Base-by-base conservation (phyloP, 257 asterid genomes). In the Solanum boliviense region DNA sequence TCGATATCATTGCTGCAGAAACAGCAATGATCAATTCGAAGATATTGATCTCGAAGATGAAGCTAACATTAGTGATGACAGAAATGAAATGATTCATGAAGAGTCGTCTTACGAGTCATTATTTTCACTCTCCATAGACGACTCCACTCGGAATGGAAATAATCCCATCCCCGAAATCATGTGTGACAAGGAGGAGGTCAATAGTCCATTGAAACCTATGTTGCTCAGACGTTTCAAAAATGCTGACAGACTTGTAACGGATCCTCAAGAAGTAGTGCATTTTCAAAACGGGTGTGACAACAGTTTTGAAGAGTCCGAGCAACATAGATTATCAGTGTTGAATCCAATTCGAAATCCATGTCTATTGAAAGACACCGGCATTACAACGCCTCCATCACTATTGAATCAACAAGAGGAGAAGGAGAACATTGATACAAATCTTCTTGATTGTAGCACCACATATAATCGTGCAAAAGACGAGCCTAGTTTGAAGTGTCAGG, bases 81-180 rank as follows among this genome's bases (percentile, higher is more conserved):
- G 5, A 41, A 79, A 79, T 79, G 67, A 44, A 73, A 18, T 38
- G 83, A 21, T 65, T 73, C 6, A 5, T 32, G 86, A 85, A 71
- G 93, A 93, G 36, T 90, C 90, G 32, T 92, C 91, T 78, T 90
- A 88, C 4, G 93, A 92, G n/a, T 93, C 95, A 27, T 88, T 93
- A 72, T 93, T 93, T 86, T 92, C 95, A 4, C 85, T 93, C 73
- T 92, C 94, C 20, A 92, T 93, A 87, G 95, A 92, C 86, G 92
- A 92, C 87, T 92, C 95, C 2, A 27, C 95, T 13, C 32, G 95
- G 60, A 91, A 73, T 84, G 89, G 84, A 12, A 58, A 74, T 36
- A 74, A 86, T 36, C 87, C 23, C 36, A 39, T 67, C 6, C 84
- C 58, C 13, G 93, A 89, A 58, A 56, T 62, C 71, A 62, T 78